Base-by-base conservation (phyloP, 2,329 filamentous ascomycete species). In the Aspergillus ochraceus region DNA sequence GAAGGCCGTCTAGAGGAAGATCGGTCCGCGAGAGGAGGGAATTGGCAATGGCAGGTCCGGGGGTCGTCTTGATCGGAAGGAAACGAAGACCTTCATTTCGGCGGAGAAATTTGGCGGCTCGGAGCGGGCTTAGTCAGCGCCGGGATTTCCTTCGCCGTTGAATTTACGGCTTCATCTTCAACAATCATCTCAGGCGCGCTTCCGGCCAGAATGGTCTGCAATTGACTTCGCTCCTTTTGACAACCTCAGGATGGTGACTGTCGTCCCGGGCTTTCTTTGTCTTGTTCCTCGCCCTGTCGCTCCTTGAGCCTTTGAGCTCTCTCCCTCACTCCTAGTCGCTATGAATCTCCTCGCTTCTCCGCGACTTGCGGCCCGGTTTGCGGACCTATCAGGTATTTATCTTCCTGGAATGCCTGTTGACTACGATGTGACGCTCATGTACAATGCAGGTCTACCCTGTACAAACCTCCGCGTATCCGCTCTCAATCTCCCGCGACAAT, bases 51-150 rank as follows among this genome's bases (percentile, higher is more conserved):
- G 32, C 9, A 17, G 45, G 46, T 26, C 22, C 19, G 51, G 19
- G 26, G 10, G 50, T 52, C n/a, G 29, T 29, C 26, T 29, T 9
- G 26, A n/a, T n/a, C 36, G 36, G 36, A n/a, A 4, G 36, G 5
- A 42, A 42, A 42, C 36, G 36, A 17, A 42, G 36, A n/a, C 14
- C 58, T 56, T 63, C 65, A 65, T 66, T 64, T 62, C 66, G 58
- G 62, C 59, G 64, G 68, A 74, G 68, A 73, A 74, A 71, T 71
- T 72, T 67, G 58, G 63, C 62, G 64, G 62, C 66, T 54, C 52
- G 32, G 53, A 65, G 67, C 29, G 29, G 49, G 55, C 55, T 75
- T 75, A 66, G 67, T 76, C 71, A 76, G 67, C 72, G n/a, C 36
- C 36, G 36, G 36, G 14, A n/a, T 42, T n/a, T 42, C 36, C 36